These are phyloP conservation scores for Elongisporangium senticosum DNA, from an alignment of 352 stramenopile species.

Conservation along the genomic window DNA sequence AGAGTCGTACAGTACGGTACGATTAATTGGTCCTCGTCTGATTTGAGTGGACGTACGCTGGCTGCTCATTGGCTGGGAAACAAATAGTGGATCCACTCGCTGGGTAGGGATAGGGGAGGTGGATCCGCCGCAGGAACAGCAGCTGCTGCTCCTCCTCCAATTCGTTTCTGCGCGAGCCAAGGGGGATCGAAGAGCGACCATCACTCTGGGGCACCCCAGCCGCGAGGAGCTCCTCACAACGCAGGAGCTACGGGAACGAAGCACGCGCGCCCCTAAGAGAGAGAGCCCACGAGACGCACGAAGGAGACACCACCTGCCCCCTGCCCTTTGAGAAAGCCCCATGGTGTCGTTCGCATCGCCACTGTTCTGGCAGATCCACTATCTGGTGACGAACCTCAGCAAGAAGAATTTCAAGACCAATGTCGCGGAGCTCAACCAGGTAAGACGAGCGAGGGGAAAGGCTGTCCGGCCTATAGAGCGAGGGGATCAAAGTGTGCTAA, in stretches of 20 bases:
- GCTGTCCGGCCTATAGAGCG: background rate
- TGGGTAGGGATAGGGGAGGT: background rate
- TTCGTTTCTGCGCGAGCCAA: constrained; percentile 2
- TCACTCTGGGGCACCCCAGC: constrained; percentile 14
- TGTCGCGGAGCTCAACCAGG: constrained; percentile 90
- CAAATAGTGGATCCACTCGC: constrained; percentile 1
- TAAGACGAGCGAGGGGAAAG: constrained; percentile 13
- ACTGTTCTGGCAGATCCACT: constrained; percentile 93
- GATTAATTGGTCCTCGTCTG: background rate
- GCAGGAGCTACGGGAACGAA: background rate
- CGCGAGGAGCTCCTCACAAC: background rate
- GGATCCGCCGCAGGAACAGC: background rate
- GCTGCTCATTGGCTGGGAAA: constrained; percentile 14
- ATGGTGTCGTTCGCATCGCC: constrained; percentile 91
- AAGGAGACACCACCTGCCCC: constrained; percentile 5
- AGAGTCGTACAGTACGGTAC: background rate
- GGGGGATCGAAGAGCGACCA: constrained; percentile 11
- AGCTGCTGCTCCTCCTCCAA: background rate
- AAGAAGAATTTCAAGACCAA: constrained; percentile 94
- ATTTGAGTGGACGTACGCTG: constrained; percentile 9
- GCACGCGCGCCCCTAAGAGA: background rate
- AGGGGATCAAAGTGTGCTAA: background rate
- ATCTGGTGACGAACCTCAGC: constrained; percentile 89
- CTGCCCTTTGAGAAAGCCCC: constrained; percentile 8
- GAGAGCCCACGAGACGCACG: background rate